phyloP scores from a whole-genome alignment of 345 rosid species.

The Euphorbia peplus region DNA sequence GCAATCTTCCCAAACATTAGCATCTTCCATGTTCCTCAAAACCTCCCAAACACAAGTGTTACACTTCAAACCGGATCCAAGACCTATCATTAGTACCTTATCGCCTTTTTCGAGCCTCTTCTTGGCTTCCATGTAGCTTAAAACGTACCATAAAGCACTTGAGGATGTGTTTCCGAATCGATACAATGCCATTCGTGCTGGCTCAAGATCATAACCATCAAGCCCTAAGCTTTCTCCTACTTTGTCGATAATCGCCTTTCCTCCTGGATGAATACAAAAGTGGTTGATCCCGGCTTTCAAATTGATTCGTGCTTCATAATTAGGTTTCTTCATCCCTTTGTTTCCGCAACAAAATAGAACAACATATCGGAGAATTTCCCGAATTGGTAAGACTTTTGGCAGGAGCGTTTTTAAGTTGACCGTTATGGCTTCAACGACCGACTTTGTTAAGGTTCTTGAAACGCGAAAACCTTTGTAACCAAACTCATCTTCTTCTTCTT shows the following conservation, averaged over 20 bases:
- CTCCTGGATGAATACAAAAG: slow-evolving; percentile 32
- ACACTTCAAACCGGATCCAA: slow-evolving; percentile 37
- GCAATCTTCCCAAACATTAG: slow-evolving; percentile 59
- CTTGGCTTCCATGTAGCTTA: slow-evolving; percentile 38
- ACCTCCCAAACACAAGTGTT: slow-evolving; percentile 35
- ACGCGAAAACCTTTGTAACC: slow-evolving; percentile 27
- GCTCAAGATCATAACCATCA: slow-evolving; percentile 21
- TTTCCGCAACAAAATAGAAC: neutral
- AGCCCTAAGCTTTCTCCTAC: slow-evolving; percentile 24
- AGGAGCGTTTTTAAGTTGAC: slow-evolving; percentile 15
- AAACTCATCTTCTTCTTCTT: slow-evolving; percentile 26
- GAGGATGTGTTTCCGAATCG: slow-evolving; percentile 35
- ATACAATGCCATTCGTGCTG: slow-evolving; percentile 37
- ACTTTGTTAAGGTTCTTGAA: slow-evolving; percentile 20
- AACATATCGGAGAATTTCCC: slow-evolving; percentile 27
- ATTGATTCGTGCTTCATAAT: slow-evolving; percentile 35
- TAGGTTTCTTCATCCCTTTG: slow-evolving; percentile 25
- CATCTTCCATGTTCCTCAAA: slow-evolving; percentile 7
- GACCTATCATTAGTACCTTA: slow-evolving; percentile 25
- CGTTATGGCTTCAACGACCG: slow-evolving; percentile 23
- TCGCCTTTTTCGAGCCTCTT: slow-evolving; percentile 29
- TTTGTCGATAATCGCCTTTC: slow-evolving; percentile 29
- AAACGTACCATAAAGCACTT: slow-evolving; percentile 29
- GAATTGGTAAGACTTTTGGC: slow-evolving; percentile 42
- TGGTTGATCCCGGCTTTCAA: slow-evolving; percentile 28